Conservation (phyloP, 768 basidiomycete genomes). For the Thelephora aurantiotincta region DNA sequence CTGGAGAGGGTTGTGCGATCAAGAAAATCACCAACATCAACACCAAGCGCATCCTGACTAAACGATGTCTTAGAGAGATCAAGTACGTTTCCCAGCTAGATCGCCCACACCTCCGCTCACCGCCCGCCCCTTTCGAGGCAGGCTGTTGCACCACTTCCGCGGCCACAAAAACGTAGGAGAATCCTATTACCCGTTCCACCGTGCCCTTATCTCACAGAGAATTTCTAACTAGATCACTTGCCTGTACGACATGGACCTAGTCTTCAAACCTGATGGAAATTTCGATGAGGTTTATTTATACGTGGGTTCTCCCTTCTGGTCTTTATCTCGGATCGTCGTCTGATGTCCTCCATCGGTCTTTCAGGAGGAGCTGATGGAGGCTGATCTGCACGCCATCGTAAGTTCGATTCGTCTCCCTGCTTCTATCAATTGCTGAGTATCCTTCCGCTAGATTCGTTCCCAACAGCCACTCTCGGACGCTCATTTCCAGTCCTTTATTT, state of each 20-base stretch:
- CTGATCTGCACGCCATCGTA: slow-evolving; percentile 97
- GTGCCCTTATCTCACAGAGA: not conserved
- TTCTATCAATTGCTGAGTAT: not conserved
- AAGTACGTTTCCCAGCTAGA: slow-evolving; percentile 33
- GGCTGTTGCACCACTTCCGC: slow-evolving; percentile 91
- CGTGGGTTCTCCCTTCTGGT: slow-evolving; percentile 26
- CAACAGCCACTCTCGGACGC: slow-evolving; percentile 83
- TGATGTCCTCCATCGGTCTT: slow-evolving; percentile 1
- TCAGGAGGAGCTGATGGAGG: slow-evolving; percentile 99
- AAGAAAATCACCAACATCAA: slow-evolving; percentile 95
- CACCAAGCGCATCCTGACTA: slow-evolving; percentile 92
- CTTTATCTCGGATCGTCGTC: not conserved
- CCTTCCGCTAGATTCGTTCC: slow-evolving; percentile 51
- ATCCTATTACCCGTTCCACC: no score
- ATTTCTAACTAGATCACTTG: slow-evolving; percentile 63
- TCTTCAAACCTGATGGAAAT: slow-evolving; percentile 80
- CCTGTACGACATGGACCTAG: slow-evolving; percentile 96
- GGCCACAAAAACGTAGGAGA: slow-evolving; percentile 90
- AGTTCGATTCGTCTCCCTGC: slow-evolving; percentile 13
- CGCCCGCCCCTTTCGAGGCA: slow-evolving; percentile 16
- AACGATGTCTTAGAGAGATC: slow-evolving; percentile 92
- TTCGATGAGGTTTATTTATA: slow-evolving; percentile 97
- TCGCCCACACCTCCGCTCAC: not conserved
- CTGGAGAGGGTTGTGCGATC: slow-evolving; percentile 85
- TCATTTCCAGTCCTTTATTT: slow-evolving; percentile 92